Conservation (phyloP, 495 filamentous ascomycete genomes). For the Tuber calosporum region DNA sequence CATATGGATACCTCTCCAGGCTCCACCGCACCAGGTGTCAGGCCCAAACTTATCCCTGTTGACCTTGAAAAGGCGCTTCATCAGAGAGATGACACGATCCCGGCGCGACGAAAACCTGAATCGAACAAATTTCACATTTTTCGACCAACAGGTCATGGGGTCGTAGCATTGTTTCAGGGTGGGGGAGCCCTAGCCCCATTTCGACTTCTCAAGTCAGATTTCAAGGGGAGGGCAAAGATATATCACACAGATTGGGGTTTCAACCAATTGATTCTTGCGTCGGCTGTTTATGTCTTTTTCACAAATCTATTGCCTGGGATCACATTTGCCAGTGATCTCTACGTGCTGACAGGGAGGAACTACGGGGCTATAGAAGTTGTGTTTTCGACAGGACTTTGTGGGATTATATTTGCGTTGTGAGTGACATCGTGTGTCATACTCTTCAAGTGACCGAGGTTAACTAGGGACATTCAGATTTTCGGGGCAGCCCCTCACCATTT, state of each 20-base stretch:
- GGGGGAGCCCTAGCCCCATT: conserved; percentile 50
- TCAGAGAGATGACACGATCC: not conserved
- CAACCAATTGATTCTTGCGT: conserved; percentile 64
- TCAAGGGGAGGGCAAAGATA: conserved; percentile 48
- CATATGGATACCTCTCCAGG: conserved; percentile 11
- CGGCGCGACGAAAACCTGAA: conserved; percentile 10
- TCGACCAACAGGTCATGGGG: not conserved
- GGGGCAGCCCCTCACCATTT: conserved; percentile 62
- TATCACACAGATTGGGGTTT: conserved; percentile 65
- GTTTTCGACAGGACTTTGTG: conserved; percentile 63
- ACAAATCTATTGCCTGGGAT: conserved; percentile 67
- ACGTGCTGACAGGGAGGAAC: conserved; percentile 57
- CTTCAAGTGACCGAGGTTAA: conserved; percentile 9
- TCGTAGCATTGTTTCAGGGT: conserved; percentile 14
- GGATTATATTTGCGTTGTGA: conserved; percentile 59
- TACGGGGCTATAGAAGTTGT: conserved; percentile 69
- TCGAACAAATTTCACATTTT: conserved; percentile 5
- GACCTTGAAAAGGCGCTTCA: conserved; percentile 21
- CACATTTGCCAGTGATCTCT: conserved; percentile 65
- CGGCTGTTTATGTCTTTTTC: conserved; percentile 68
- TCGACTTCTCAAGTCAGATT: conserved; percentile 57
- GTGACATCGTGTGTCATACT: conserved; percentile 22
- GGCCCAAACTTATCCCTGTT: not conserved
- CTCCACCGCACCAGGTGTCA: conserved; percentile 8
- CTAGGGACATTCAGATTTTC: conserved; percentile 50